Percentiles rank a stretch among this genome's conserved stretches.
Evolutionary conservation across 208 protist species (phyloP).

Genomic region (Leishmania arabica): DNA sequence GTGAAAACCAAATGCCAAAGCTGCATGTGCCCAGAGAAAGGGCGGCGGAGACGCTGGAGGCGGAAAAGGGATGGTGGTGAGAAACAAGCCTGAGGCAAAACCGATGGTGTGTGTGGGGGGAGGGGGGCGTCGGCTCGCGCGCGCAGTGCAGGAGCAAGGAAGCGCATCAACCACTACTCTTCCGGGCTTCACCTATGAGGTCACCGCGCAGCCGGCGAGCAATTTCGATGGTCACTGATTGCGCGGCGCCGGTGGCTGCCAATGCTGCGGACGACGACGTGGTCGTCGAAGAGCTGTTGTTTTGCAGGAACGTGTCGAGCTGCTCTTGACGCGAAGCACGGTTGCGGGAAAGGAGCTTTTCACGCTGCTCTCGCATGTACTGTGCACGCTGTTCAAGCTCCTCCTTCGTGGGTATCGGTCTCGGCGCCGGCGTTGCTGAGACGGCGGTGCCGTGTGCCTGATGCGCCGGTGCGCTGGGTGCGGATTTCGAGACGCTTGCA

Average conservation of each 20-base stretch:
- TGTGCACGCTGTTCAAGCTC: conserved; percentile 72
- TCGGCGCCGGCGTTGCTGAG: background rate
- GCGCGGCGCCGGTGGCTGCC: conserved; percentile 19
- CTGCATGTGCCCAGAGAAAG: background rate
- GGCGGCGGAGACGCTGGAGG: background rate
- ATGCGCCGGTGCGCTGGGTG: background rate
- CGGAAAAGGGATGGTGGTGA: background rate
- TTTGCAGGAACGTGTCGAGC: conserved; percentile 60
- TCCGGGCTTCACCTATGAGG: conserved; percentile 66
- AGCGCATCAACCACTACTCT: conserved; percentile 10
- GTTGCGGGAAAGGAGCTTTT: conserved; percentile 75
- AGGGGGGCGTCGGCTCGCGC: background rate
- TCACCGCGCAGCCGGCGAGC: conserved; percentile 84
- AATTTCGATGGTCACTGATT: conserved; percentile 80
- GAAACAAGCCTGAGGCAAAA: background rate
- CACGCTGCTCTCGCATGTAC: conserved; percentile 88
- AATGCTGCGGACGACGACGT: background rate
- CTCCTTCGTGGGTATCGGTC: conserved; percentile 43
- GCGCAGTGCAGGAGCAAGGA: background rate
- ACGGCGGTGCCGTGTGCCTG: background rate
- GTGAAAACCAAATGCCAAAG: background rate
- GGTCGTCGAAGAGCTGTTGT: conserved; percentile 14
- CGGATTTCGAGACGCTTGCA: background rate
- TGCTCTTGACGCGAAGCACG: conserved; percentile 75
- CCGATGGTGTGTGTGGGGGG: no score